These are phyloP conservation scores for Euclidium syriacum DNA, from an alignment of 345 rosid genomes.

Conservation along the genomic window DNA sequence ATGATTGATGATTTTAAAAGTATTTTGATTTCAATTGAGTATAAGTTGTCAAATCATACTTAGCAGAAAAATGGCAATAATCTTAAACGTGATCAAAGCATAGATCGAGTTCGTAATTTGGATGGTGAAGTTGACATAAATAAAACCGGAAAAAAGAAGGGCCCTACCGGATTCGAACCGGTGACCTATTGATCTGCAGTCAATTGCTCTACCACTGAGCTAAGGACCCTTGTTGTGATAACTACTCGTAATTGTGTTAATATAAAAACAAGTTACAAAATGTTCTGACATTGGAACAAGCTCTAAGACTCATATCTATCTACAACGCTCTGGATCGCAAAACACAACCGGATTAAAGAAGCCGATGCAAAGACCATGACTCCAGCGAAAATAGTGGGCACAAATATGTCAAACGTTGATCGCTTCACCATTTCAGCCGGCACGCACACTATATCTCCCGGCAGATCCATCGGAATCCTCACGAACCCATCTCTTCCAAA, in stretches of 20 bases:
- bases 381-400: constrained; percentile 17
- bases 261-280: too few relatives aligned
- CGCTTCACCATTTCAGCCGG: constrained; percentile 13
- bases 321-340: not conserved
- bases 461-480: constrained; percentile 23
- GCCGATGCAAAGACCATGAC: constrained; percentile 14
- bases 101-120: too few relatives aligned
- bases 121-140: too few relatives aligned
- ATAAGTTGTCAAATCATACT: too few relatives aligned
- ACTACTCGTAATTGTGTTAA: too few relatives aligned
- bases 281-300: too few relatives aligned
- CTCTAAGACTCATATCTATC: too few relatives aligned
- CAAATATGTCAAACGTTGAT: not conserved
- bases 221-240: constrained; percentile 40
- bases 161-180: constrained; percentile 49
- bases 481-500: not conserved
- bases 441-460: constrained; percentile 19
- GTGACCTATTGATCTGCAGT: constrained; percentile 79
- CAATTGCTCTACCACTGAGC: constrained; percentile 90
- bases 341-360: constrained; percentile 13
- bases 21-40: too few relatives aligned
- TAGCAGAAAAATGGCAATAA: too few relatives aligned
- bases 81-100: too few relatives aligned
- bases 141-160: not conserved
- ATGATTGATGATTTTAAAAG: too few relatives aligned